Evolutionary conservation across 768 basidiomycete species (phyloP).

Genomic region (Leccinum broughii): DNA sequence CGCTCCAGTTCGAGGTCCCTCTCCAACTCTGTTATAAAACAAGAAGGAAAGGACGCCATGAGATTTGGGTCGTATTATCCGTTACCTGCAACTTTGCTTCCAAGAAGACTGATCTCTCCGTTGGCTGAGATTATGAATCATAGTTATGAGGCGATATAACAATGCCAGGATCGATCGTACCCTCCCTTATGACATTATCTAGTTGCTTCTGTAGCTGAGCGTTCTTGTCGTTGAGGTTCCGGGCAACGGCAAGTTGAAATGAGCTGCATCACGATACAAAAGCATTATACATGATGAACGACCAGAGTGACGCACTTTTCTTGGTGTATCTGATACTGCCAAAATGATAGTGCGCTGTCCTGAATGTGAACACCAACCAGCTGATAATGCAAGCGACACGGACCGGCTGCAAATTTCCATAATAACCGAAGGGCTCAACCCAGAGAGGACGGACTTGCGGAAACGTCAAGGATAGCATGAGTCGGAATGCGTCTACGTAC

Average conservation of each 20-base stretch:
- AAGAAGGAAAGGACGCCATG: slow-evolving; percentile 6
- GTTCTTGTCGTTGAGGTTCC: slow-evolving; percentile 80
- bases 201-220: slow-evolving; percentile 82
- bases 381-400: slow-evolving; percentile 11
- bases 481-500: slow-evolving; percentile 46
- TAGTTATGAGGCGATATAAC: not conserved
- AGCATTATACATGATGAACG: not conserved
- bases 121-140: slow-evolving; percentile 52
- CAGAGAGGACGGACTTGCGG: slow-evolving; percentile 78
- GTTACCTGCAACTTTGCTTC: slow-evolving; percentile 65
- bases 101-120: slow-evolving; percentile 69
- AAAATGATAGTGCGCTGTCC: slow-evolving; percentile 77
- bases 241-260: slow-evolving; percentile 81
- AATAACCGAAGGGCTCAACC: slow-evolving; percentile 70
- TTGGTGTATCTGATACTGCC: slow-evolving; percentile 89
- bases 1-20: slow-evolving; percentile 80
- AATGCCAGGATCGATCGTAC: slow-evolving; percentile 35
- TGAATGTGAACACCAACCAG: slow-evolving; percentile 6
- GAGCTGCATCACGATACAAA: slow-evolving; percentile 35
- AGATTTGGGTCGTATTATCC: not conserved
- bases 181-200: slow-evolving; percentile 84
- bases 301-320: slow-evolving; percentile 55
- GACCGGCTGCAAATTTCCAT: slow-evolving; percentile 83
- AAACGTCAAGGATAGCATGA: slow-evolving; percentile 4
- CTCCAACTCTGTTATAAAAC: slow-evolving; percentile 57